Conservation (phyloP, 78 protist genomes). For the Anaeramoeba flamelloides region DNA sequence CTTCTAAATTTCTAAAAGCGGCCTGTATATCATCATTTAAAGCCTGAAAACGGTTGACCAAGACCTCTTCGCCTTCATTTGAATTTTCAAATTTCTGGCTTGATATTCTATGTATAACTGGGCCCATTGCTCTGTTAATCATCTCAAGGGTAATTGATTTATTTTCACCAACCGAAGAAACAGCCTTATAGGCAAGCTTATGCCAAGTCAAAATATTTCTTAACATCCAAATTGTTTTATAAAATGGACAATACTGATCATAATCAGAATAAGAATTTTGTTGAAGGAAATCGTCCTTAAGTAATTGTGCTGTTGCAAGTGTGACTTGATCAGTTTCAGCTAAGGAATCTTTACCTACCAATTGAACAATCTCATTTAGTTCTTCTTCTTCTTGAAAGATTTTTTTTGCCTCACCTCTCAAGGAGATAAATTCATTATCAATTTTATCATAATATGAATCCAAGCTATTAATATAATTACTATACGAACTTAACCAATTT, state of each 20-base stretch:
- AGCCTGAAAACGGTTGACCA: too few species aligned
- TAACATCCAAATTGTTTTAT: conserved; percentile 92
- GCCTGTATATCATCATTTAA: too few species aligned
- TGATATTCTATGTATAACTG: too few species aligned
- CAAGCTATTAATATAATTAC: conserved; percentile 50
- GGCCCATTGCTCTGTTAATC: too few species aligned
- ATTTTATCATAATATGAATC: conserved; percentile 64
- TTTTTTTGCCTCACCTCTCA: conserved; percentile 69
- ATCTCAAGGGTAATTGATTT: too few species aligned
- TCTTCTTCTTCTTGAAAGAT: conserved; percentile 91
- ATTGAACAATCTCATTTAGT: conserved; percentile 93
- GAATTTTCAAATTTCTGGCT: too few species aligned
- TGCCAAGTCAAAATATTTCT: conserved; percentile 54
- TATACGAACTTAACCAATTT: conserved; percentile 86
- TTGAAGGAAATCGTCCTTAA: conserved; percentile 94
- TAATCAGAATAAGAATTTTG: conserved; percentile 37
- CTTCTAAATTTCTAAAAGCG: too few species aligned
- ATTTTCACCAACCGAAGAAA: background rate
- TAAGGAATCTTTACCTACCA: conserved; percentile 76
- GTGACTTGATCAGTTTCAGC: conserved; percentile 92
- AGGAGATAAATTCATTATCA: conserved; percentile 60
- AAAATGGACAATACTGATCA: conserved; percentile 95
- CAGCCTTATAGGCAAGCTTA: background rate
- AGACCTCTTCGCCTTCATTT: too few species aligned
- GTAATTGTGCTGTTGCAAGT: conserved; percentile 74